A percentile compares a stretch with the other conserved stretches of the same genome.
These are phyloP conservation scores for Claviceps paspali DNA, from an alignment of 2,329 filamentous ascomycete genomes.

Conservation along the genomic window DNA sequence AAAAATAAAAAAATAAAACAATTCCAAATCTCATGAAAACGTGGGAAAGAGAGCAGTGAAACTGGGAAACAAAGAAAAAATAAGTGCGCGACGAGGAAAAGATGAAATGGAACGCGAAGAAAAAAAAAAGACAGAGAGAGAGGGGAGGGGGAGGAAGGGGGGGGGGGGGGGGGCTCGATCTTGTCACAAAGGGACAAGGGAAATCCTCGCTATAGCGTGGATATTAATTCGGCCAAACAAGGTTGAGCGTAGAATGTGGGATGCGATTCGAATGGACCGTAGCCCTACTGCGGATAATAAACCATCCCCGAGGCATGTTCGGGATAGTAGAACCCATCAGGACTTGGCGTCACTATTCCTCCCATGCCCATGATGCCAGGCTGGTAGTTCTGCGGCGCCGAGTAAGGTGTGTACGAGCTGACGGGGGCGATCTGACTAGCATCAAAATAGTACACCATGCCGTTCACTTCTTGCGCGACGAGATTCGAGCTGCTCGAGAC, in stretches of 20 bases:
- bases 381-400: conserved; percentile 36
- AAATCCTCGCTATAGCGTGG: conserved; percentile 8
- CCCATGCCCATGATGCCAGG: conserved; percentile 52
- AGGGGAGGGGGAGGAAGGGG: conserved; percentile 2
- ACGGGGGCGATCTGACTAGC: conserved; percentile 52
- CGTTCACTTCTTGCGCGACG: conserved; percentile 78
- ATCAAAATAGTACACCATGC: conserved; percentile 93
- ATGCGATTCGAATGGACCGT: conserved; percentile 10
- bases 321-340: conserved; percentile 56
- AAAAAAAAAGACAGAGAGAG: neutral
- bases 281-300: conserved; percentile 44
- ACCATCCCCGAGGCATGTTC: conserved; percentile 39
- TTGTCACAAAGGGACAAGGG: conserved; percentile 2
- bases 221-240: conserved; percentile 18
- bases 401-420: conserved; percentile 31
- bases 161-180: too few species aligned
- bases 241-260: conserved; percentile 11
- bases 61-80: neutral
- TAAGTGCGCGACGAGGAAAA: neutral
- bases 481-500: conserved; percentile 25
- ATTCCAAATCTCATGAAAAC: neutral
- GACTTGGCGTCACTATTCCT: conserved; percentile 61
- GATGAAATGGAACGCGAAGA: neutral
- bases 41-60: neutral
- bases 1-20: neutral